phyloP scores from a whole-genome alignment of 164 flowering plant species.

The grape (Vitis vinifera) region ASM3070453v1 NC_081809.1:16489001-16489500 shows the following conservation, averaged over 20 bases:
- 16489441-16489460: background rate
- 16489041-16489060: slow-evolving; percentile 82
- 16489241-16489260: slow-evolving; percentile 98
- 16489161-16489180: slow-evolving; percentile 98
- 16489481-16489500: too few relatives aligned
- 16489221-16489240: slow-evolving; percentile 94
- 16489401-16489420: background rate
- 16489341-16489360: background rate
- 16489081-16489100: slow-evolving; percentile 94
- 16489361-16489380: background rate
- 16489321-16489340: background rate
- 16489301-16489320: background rate
- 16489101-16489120: slow-evolving; percentile 85
- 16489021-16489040: background rate
- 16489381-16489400: background rate
- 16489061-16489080: slow-evolving; percentile 83
- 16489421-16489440: background rate
- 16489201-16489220: slow-evolving; percentile 77
- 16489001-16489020: too few relatives aligned
- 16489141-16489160: slow-evolving; percentile 94
- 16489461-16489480: too few relatives aligned
- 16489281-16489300: slow-evolving; percentile 76
- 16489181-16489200: slow-evolving; percentile 85
- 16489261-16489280: slow-evolving; percentile 99
- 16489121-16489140: slow-evolving; percentile 91